phyloP scores from a whole-genome alignment of 148 eudicot genomes.

The Diospyros kaki region DNA sequence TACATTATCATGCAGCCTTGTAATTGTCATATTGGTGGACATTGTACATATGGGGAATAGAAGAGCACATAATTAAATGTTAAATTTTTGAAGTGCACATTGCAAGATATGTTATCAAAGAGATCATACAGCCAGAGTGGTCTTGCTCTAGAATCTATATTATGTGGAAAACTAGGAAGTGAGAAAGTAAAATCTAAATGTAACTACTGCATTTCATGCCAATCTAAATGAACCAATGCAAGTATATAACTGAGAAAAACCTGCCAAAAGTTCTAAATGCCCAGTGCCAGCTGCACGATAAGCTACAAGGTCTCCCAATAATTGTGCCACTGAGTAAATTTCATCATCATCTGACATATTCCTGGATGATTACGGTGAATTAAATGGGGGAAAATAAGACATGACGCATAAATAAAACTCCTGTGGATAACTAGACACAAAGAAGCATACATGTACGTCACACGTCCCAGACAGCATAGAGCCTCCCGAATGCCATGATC shows the following conservation, averaged over 20 bases:
- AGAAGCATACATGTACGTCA: constrained; percentile 65
- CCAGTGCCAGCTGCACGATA: constrained; percentile 81
- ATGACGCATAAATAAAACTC: background rate
- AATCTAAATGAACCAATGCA: background rate
- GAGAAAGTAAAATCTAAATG: background rate
- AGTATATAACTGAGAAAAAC: constrained; percentile 24
- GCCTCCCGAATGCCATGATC: constrained; percentile 87
- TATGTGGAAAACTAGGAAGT: too few relatives aligned
- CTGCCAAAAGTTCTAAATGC: constrained; percentile 79
- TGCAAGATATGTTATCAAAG: background rate
- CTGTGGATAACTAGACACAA: constrained; percentile 9
- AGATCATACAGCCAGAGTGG: background rate
- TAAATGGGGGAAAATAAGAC: background rate
- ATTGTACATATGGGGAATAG: too few relatives aligned
- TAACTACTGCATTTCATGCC: background rate
- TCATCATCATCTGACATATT: constrained; percentile 63
- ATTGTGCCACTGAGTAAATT: constrained; percentile 68
- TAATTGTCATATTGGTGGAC: too few relatives aligned
- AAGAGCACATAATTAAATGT: background rate
- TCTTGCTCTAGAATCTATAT: background rate
- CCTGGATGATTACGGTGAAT: constrained; percentile 30
- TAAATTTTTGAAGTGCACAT: background rate
- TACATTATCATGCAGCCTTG: too few relatives aligned
- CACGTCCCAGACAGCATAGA: constrained; percentile 80
- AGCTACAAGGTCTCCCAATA: constrained; percentile 72